Evolutionary conservation across 2,329 filamentous ascomycete species (phyloP), one percentile per base, ranked within the genome.

Genomic region (Xylogone sp.): DNA sequence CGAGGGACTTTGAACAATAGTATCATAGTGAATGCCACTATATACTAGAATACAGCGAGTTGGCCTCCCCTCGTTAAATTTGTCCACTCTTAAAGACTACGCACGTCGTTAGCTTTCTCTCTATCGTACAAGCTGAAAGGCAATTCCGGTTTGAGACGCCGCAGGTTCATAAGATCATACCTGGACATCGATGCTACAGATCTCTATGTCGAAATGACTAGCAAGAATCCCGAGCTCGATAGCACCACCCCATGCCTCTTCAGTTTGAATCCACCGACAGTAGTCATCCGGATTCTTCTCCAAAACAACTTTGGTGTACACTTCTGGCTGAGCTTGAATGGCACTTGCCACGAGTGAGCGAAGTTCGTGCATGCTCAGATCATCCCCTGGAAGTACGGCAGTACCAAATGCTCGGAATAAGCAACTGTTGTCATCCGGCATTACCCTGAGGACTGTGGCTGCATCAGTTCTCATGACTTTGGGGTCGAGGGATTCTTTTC

Each of bases 381-480:
- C 76, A 1, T 76, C 75, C 27, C 82, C 62, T 13, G 43, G 65
- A 21, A 90, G 81, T n/a, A 96, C 78, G 2, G 88, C 88, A 49
- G 86, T 87, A 16, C 89, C 88, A 45, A 97, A 84, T 0, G 93
- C 92, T 22, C 91, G 88, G 70, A 97, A 97, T 63, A 97, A 84
- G 71, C 93, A 97, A 53, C 86, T 90, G 69, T 97, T 97, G 69
- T 97, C 93, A 65, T 97, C 93, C 3, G 92, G 90, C 93, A 97
- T 97, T 47, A 97, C 89, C 13, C 93, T 86, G 18, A 97, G 79
- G 8, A 95, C 87, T 83, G 43, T 13, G 19, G n/a, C n/a, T 5
- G 19, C 12, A 51, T 39, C 24, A 47, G 44, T 53, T 47, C 18
- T 29, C 24, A 43, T 3, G 16, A 51, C 62, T 53, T 19, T 69